Conservation (phyloP, 805 yeast species). For the Metschnikowia baotianmanensis region DNA sequence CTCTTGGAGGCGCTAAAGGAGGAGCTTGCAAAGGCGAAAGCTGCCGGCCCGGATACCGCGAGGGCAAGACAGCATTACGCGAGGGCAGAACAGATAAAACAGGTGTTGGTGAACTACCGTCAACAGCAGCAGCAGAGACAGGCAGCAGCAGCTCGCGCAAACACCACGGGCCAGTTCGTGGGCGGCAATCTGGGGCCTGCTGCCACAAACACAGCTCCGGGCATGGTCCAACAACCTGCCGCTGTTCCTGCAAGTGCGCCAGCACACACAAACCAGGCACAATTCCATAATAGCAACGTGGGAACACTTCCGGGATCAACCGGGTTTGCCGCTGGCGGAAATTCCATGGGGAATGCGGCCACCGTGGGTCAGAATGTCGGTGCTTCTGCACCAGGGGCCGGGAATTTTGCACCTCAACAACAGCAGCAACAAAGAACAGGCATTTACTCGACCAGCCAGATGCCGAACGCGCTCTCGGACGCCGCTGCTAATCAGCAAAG, state of each 20-base stretch:
- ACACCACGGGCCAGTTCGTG: conserved; percentile 3
- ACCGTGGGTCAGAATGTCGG: conserved; percentile 4
- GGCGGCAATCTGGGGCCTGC: conserved; percentile 4
- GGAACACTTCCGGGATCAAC: conserved; percentile 8
- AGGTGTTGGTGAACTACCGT: conserved; percentile 54
- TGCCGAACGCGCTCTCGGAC: conserved; percentile 7
- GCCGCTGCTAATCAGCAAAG: conserved; percentile 4
- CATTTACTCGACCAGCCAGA: conserved; percentile 3
- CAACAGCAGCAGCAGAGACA: conserved; percentile 46
- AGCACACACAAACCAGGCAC: conserved; percentile 4
- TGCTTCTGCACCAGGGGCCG: background rate
- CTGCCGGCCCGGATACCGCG: conserved; percentile 45
- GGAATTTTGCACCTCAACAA: background rate
- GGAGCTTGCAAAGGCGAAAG: conserved; percentile 59
- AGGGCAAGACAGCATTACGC: conserved; percentile 61
- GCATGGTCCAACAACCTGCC: conserved; percentile 1
- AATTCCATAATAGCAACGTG: conserved; percentile 3
- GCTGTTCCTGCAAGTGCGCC: conserved; percentile 6
- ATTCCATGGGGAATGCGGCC: background rate
- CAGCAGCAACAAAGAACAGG: conserved; percentile 6
- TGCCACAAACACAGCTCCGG: background rate
- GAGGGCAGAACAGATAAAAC: conserved; percentile 63
- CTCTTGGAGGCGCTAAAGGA: conserved; percentile 57
- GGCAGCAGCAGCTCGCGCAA: conserved; percentile 14
- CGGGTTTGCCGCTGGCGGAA: conserved; percentile 6